These are phyloP conservation scores for Lithohypha guttulata DNA, from an alignment of 2,329 filamentous ascomycete species.

Conservation along the genomic window DNA sequence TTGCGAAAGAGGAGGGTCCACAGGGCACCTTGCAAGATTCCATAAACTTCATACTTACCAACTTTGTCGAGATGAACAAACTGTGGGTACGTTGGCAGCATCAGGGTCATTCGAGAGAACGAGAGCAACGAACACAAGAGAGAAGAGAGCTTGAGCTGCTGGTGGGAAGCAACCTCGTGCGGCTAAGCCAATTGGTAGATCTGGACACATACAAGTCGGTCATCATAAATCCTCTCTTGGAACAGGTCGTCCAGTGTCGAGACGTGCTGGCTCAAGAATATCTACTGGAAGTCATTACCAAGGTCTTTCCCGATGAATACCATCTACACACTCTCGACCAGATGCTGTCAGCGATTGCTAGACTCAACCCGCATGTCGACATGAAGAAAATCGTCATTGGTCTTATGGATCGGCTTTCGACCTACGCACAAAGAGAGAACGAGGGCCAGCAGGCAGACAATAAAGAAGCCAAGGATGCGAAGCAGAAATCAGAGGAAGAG, in stretches of 20 bases:
- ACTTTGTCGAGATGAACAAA: conserved; percentile 99
- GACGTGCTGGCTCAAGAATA: conserved; percentile 97
- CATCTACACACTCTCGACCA: conserved; percentile 94
- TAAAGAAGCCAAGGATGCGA: conserved; percentile 52
- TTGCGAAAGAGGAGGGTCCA: conserved; percentile 72
- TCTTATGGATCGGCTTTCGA: conserved; percentile 89
- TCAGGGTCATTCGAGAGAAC: conserved; percentile 89
- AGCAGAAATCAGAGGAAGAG: conserved; percentile 70
- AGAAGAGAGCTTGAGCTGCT: conserved; percentile 89
- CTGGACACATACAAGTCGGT: conserved; percentile 85
- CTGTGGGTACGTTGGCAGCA: conserved; percentile 96
- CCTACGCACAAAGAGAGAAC: conserved; percentile 84
- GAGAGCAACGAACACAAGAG: conserved; percentile 87
- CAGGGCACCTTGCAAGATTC: conserved; percentile 95
- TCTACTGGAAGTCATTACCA: conserved; percentile 92
- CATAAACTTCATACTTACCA: conserved; percentile 94
- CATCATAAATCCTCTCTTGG: conserved; percentile 77
- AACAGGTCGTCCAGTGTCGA: conserved; percentile 95
- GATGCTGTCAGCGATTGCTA: conserved; percentile 82
- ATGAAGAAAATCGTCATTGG: conserved; percentile 97
- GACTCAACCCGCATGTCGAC: conserved; percentile 91
- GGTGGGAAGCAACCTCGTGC: conserved; percentile 91
- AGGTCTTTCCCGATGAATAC: conserved; percentile 97
- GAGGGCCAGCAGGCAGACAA: conserved; percentile 48
- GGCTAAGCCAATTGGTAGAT: conserved; percentile 89